Evolutionary conservation across 371 early-diverging fungal genomes (phyloP), one percentile per base, ranked within the genome.

Genomic region (Sanchytrium tribonematis): DNA sequence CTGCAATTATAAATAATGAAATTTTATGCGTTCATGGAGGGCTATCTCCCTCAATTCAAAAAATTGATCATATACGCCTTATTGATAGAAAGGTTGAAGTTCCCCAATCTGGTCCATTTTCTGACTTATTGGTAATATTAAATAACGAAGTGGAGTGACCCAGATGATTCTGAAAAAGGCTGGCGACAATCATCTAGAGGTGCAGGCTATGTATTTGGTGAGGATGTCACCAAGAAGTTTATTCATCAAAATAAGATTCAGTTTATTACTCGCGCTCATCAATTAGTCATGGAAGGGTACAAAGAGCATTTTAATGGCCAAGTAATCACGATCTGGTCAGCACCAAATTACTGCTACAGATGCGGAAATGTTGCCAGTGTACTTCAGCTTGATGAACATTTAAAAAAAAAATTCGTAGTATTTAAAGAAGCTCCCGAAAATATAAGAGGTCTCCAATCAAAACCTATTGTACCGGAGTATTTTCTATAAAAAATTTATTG

Each of bases 31-130:
- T 91, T 16, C 98, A 97, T 75, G 98, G 98, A 71, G 97, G 95
- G 30, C 66, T 78, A 30, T 71, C 76, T 69, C 74, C 98, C 17
- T 90, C 92, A 29, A 90, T 98, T 72, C 90, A 89, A 78, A 91
- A 94, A 16, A 78, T 99, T 31, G 98, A 98, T 80, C 93, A 98
- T 72, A 91, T 99, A 73, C 86, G 95, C 68, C 81, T 88, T 1
- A 82, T 99, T 70, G 95, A 98, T 78, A 86, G 98, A 70, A 86
- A 91, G 72, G 92, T 93, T 77, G 98, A 99, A 78, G 90, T 98
- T 66, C 98, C 99, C 29, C 97, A 97, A 74, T 93, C 95, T 74
- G 99, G 99, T 31, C 89, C 91, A 22, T 94, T 96, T 94, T 93
- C 94, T 74, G 91, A 80, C 68, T 65, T 80, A 1, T 71, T 80